Base-by-base conservation (phyloP, 805 yeast genomes). In the Candida cerambycidarum region DNA sequence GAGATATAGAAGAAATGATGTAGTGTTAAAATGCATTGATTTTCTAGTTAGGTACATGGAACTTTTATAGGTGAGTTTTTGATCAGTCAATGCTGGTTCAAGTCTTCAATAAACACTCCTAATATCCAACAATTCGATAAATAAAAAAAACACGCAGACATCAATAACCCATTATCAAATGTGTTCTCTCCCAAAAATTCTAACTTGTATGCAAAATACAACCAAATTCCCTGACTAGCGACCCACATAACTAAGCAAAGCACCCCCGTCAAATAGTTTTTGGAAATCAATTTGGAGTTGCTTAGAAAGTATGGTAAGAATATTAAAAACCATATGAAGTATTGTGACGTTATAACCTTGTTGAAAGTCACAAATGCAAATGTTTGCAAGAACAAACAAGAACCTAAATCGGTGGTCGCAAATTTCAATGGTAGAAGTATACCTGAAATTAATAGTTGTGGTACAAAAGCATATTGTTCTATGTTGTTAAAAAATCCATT, bases 311-410 rank as follows among this genome's bases (percentile, higher is more conserved):
- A 78, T 1, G 99, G 98, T 32, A 92, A 61, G 50, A 90, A 79
- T 11, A 89, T 85, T 53, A 93, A 65, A 56, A 85, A 93, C 99
- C 99, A 93, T 48, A 92, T 79, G 63, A 93, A 93, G 63, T 93
- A 93, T 66, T 93, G 99, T 1, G 97, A 88, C 0, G 99, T 93
- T 55, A 89, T 67, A 47, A 92, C 90, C 47, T 71, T 71, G 52
- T 71, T 71, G 51, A 69, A 67, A 15, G 67, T 56, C 14, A 71
- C 76, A 54, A 71, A 71, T 30, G 72, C 61, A 55, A 68, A 67
- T 6, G 76, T 71, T 47, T 70, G 76, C 17, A 71, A 41, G 45
- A 71, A 69, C 10, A 69, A 47, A 35, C 67, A 57, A 4, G 71
- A 55, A 1, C 64, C 45, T 15, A 71, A 43, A 44, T 70, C 62